Percentiles rank a stretch among this genome's conserved stretches.
Evolutionary conservation across 2,329 filamentous ascomycete species (phyloP).

Genomic region (Nothophaeocryptopus gaeumannii): DNA sequence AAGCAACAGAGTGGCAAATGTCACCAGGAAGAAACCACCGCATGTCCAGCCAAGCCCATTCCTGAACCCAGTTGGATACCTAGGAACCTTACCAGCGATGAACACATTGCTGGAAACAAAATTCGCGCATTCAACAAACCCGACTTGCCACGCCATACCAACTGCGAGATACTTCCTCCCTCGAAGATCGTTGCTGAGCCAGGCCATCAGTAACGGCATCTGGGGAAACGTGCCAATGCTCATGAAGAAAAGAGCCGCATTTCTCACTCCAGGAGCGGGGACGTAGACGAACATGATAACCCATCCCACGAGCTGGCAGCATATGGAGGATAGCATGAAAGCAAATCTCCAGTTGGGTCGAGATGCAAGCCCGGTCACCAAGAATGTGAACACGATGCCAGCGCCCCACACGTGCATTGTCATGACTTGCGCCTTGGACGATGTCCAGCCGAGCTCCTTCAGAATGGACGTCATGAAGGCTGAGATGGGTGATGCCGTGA

Average conservation of each 20-base stretch:
- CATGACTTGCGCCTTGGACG: conserved; percentile 11
- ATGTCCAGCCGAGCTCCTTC: conserved; percentile 12
- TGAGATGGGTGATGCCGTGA: conserved; percentile 10
- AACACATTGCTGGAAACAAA: conserved; percentile 13
- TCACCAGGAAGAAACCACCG: conserved; percentile 4
- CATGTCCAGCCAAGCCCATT: conserved; percentile 7
- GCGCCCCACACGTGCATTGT: conserved; percentile 15
- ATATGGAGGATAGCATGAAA: conserved; percentile 9
- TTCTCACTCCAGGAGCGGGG: conserved; percentile 9
- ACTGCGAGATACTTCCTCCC: conserved; percentile 12
- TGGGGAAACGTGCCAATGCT: conserved; percentile 13
- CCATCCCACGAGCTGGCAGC: conserved; percentile 11
- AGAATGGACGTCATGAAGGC: conserved; percentile 16
- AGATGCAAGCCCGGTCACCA: conserved; percentile 11
- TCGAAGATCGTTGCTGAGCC: conserved; percentile 9
- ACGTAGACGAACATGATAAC: conserved; percentile 10
- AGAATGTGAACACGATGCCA: conserved; percentile 11
- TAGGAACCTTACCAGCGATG: conserved; percentile 7
- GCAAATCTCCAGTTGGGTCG: conserved; percentile 4
- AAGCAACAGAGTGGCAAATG: conserved; percentile 6
- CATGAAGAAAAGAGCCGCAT: conserved; percentile 14
- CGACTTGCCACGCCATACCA: conserved; percentile 14
- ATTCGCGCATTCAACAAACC: conserved; percentile 12
- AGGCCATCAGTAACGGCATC: conserved; percentile 13
- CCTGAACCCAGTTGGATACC: conserved; percentile 7